A percentile compares a stretch with the other conserved stretches of the same genome.
Evolutionary conservation across 371 early-diverging fungal genomes (phyloP).

Genomic region (Apophysomyces variabilis): DNA sequence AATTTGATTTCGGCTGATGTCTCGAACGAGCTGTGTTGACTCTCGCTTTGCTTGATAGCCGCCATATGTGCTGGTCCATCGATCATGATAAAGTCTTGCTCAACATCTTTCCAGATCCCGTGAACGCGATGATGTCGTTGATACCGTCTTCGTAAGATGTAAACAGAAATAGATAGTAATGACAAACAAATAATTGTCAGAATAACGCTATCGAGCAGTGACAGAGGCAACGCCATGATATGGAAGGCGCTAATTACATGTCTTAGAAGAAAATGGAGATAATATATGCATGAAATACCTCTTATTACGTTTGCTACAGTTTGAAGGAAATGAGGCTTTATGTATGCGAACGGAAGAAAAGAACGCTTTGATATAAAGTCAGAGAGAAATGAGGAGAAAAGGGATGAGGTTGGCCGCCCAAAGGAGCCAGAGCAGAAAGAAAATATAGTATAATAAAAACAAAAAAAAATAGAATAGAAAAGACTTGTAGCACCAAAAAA

Average conservation of each 20-base stretch:
- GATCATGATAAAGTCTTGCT: constrained; percentile 29
- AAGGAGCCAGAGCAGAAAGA: not conserved
- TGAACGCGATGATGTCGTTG: not conserved
- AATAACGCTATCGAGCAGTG: not conserved
- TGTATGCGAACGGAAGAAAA: not conserved
- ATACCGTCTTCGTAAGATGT: not conserved
- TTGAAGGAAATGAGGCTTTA: not conserved
- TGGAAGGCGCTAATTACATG: not conserved
- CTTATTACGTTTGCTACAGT: not conserved
- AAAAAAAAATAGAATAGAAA: not conserved
- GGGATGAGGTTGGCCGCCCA: constrained; percentile 1
- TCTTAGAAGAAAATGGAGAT: not conserved
- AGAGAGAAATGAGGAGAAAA: not conserved
- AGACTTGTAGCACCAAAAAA: not conserved
- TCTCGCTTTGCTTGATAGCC: constrained; percentile 26
- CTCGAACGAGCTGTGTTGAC: not conserved
- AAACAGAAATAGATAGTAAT: not conserved
- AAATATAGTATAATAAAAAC: not conserved
- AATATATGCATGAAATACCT: not conserved
- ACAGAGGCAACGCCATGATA: not conserved
- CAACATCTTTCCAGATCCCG: constrained; percentile 15
- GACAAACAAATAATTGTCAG: not conserved
- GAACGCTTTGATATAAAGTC: constrained; percentile 3
- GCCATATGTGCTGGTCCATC: constrained; percentile 33
- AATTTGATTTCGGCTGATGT: not conserved